Percentiles rank a stretch among this genome's conserved stretches.
phyloP scores from a whole-genome alignment of 2,329 filamentous ascomycete genomes.

The Trichophyton benhamiae region DNA sequence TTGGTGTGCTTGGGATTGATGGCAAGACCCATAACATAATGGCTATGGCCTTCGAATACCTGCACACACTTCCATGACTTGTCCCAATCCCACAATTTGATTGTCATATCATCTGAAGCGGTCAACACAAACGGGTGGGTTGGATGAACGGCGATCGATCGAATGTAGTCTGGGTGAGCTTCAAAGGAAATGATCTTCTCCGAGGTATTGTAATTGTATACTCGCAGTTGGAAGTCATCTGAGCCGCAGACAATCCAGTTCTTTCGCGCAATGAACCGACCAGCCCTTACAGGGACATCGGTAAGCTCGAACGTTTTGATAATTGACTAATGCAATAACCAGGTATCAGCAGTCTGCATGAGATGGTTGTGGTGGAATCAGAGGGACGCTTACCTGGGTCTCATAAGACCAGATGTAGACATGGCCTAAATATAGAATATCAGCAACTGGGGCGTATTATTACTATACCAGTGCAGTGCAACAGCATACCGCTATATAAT shows the following conservation, averaged over 20 bases:
- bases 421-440: slow-evolving; percentile 51
- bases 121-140: slow-evolving; percentile 92
- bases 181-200: slow-evolving; percentile 97
- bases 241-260: slow-evolving; percentile 98
- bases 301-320: slow-evolving; percentile 99
- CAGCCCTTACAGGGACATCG: slow-evolving; percentile 92
- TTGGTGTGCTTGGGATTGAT: slow-evolving; percentile 98
- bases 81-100: slow-evolving; percentile 98
- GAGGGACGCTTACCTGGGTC: slow-evolving; percentile 49
- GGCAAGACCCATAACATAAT: slow-evolving; percentile 92
- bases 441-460: slow-evolving; percentile 11
- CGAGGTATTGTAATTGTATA: slow-evolving; percentile 99
- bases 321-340: slow-evolving; percentile 47
- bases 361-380: not conserved
- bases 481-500: slow-evolving; percentile 70
- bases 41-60: slow-evolving; percentile 89
- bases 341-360: slow-evolving; percentile 1
- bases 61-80: slow-evolving; percentile 97
- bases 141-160: slow-evolving; percentile 89
- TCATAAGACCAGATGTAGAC: slow-evolving; percentile 99
- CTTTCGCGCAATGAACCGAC: slow-evolving; percentile 92
- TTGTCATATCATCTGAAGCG: slow-evolving; percentile 95
- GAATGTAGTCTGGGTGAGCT: slow-evolving; percentile 96
- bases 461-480: not conserved
- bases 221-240: slow-evolving; percentile 77